Base-by-base conservation (phyloP, 2,329 filamentous ascomycete species). In the Hypoxylon sp. region DNA sequence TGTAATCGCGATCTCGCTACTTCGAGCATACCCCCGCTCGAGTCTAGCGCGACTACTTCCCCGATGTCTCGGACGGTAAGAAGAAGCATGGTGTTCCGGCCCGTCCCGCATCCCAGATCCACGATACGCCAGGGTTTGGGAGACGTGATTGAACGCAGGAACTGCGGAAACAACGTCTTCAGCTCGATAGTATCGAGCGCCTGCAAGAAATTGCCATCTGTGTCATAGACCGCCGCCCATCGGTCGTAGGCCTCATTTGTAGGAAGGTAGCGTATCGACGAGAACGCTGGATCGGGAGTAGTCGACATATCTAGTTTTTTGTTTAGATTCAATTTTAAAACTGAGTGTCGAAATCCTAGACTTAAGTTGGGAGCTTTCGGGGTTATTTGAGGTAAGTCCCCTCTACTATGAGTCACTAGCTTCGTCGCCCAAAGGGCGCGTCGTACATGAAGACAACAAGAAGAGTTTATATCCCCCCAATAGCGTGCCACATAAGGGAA, bases 61-160 rank as follows among this genome's bases (percentile, higher is more conserved):
- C 81, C 74, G 39, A 69, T 51, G 13, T 74, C 72, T 11, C 77
- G 50, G 53, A 80, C 80, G 21, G 62, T 61, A 19, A 83, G 73
- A 1, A 91, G 80, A 44, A 86, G 86, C 2, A 82, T 67, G 0
- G 89, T 91, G 71, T 89, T 91, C 37, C 89, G 82, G 1, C 88
- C 89, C 0, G 89, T 92, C 1, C 89, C 89, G 73, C 88, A 91
- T 24, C 89, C 89, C 1, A 91, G 79, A 72, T 91, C 89, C n/a
- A 91, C 79, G 29, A 89, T 72, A 32, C 79, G 82, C 56, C 82
- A 70, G 1, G 75, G 74, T 46, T 72, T 71, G 42, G 72, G 52
- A 15, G 71, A 69, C 44, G 61, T 66, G 50, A 82, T 73, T 10
- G 75, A 73, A 2, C 73, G 63, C 2, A 89, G 72, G 48, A 88